These are phyloP conservation scores for Fusarium euwallaceae DNA, from an alignment of 2,329 filamentous ascomycete species.

Conservation along the genomic window DNA sequence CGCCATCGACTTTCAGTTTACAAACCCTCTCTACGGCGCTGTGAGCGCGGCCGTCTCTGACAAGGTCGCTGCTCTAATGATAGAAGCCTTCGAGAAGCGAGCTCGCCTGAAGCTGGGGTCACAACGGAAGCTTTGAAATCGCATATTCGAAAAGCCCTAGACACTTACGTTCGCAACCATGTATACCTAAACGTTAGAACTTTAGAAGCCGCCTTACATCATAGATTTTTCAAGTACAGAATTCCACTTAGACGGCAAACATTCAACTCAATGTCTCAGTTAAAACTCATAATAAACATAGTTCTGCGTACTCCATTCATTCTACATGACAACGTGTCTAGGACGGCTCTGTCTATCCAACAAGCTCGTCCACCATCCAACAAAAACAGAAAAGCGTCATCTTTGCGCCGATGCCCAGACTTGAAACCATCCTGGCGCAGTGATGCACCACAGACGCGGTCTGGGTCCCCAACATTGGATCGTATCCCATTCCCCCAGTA, in stretches of 20 bases:
- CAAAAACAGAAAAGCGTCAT: slow-evolving; percentile 39
- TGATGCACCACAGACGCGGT: slow-evolving; percentile 9
- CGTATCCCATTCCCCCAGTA: slow-evolving; percentile 39
- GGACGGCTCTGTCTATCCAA: slow-evolving; percentile 44
- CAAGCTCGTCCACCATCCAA: slow-evolving; percentile 39
- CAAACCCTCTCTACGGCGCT: slow-evolving; percentile 88
- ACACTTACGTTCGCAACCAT: neutral
- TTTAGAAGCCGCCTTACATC: neutral
- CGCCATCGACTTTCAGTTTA: slow-evolving; percentile 84
- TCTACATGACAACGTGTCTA: slow-evolving; percentile 44
- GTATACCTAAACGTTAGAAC: neutral
- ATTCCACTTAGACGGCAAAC: neutral
- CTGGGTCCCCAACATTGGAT: slow-evolving; percentile 38
- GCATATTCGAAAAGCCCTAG: neutral
- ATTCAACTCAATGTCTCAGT: neutral
- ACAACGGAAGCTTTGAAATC: slow-evolving; percentile 27
- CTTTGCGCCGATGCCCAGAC: slow-evolving; percentile 40
- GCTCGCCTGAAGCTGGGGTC: slow-evolving; percentile 65
- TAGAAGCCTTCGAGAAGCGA: slow-evolving; percentile 90
- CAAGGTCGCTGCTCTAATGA: slow-evolving; percentile 88
- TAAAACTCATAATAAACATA: slow-evolving; percentile 25
- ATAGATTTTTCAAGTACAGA: neutral
- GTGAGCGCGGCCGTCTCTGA: slow-evolving; percentile 86
- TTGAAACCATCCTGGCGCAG: slow-evolving; percentile 16
- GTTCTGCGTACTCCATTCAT: slow-evolving; percentile 42